A percentile compares a stretch with the other conserved stretches of the same genome.
Evolutionary conservation across 495 filamentous ascomycete species (phyloP).

Genomic region (Talaromyces proteolyticus): DNA sequence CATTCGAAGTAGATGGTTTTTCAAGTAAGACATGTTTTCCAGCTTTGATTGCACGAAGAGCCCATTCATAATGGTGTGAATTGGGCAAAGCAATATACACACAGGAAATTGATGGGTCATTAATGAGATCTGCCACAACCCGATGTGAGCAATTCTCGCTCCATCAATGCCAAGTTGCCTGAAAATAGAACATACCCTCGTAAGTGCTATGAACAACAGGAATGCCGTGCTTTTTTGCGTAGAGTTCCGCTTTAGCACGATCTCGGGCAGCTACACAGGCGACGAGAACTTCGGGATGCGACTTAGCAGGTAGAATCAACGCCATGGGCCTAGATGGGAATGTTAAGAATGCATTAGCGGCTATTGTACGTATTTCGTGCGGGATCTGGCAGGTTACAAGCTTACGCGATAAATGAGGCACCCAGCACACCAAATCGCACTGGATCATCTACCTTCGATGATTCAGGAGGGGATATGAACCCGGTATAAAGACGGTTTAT

Average conservation of each 20-base stretch:
- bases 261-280: slow-evolving; percentile 55
- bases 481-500: slow-evolving; percentile 12
- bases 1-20: slow-evolving; percentile 39
- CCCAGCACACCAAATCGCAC: slow-evolving; percentile 25
- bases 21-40: slow-evolving; percentile 45
- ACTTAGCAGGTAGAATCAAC: slow-evolving; percentile 50
- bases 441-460: slow-evolving; percentile 17
- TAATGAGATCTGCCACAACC: slow-evolving; percentile 20
- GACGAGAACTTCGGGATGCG: slow-evolving; percentile 55
- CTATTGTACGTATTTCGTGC: no score
- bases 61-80: slow-evolving; percentile 39
- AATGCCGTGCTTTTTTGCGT: slow-evolving; percentile 53
- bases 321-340: slow-evolving; percentile 42
- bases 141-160: background rate
- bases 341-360: no score
- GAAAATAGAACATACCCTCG: slow-evolving; percentile 21
- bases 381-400: no score
- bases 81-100: slow-evolving; percentile 49
- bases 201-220: slow-evolving; percentile 44
- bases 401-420: slow-evolving; percentile 23
- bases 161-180: background rate
- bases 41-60: slow-evolving; percentile 27
- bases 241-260: slow-evolving; percentile 40
- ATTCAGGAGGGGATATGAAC: slow-evolving; percentile 13
- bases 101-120: slow-evolving; percentile 33